Evolutionary conservation across 1,284 basidiomycete genomes (phyloP).

Genomic region (Athelia psychrophila): DNA sequence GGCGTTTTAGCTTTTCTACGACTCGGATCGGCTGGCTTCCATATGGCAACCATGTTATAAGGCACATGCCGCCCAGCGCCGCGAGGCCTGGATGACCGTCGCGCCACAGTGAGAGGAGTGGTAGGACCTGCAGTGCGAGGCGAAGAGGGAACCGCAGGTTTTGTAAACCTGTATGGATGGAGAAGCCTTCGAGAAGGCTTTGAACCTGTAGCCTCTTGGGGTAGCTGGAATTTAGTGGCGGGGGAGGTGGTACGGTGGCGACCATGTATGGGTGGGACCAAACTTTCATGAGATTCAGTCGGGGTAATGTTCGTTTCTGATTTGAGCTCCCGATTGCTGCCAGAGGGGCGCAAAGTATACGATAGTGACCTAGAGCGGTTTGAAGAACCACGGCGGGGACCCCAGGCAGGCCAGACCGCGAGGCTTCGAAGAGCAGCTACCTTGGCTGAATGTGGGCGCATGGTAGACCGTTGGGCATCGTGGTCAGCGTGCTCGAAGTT

Average conservation of each 20-base stretch:
- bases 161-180: conserved; percentile 6
- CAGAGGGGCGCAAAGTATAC: neutral
- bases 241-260: neutral
- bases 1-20: conserved; percentile 29
- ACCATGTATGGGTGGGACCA: neutral
- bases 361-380: conserved; percentile 10
- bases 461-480: conserved; percentile 41
- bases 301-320: conserved; percentile 33
- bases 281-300: neutral
- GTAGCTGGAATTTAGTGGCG: neutral
- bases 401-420: conserved; percentile 22
- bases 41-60: conserved; percentile 42
- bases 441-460: conserved; percentile 40
- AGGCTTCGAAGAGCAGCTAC: conserved; percentile 18
- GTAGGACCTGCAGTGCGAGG: conserved; percentile 36
- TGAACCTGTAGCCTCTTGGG: too few species aligned
- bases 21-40: conserved; percentile 45
- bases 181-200: too few species aligned
- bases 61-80: conserved; percentile 38
- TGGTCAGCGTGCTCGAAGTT: conserved; percentile 59
- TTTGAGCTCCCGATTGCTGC: neutral
- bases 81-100: conserved; percentile 1
- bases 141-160: conserved; percentile 32
- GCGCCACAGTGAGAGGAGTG: conserved; percentile 12
- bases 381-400: conserved; percentile 21